Conservation (phyloP, 2,329 filamentous ascomycete species). For the Aspergillus aculeatus region DNA sequence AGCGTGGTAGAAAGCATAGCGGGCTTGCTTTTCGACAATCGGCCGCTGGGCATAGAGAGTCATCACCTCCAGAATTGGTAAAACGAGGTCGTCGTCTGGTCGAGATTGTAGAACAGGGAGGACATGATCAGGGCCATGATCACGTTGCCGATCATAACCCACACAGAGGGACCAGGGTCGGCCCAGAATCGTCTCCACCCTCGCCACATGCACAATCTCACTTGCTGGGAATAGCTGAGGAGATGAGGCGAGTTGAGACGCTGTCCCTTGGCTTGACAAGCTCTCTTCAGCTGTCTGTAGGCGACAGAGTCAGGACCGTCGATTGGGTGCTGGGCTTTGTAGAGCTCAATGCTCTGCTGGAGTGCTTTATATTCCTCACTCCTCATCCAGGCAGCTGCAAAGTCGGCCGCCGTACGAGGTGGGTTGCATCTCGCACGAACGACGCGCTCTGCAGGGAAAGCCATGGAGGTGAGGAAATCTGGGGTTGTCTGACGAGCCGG, state of each 20-base stretch:
- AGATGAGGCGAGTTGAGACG: constrained; percentile 75
- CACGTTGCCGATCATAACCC: constrained; percentile 63
- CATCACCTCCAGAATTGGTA: constrained; percentile 64
- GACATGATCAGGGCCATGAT: constrained; percentile 71
- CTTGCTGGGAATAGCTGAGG: constrained; percentile 70
- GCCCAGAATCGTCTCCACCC: constrained; percentile 71
- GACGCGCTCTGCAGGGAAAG: constrained; percentile 58
- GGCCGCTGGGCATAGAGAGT: constrained; percentile 16
- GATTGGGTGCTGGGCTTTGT: background rate
- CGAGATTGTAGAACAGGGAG: constrained; percentile 74
- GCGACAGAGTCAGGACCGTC: constrained; percentile 30
- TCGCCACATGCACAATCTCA: constrained; percentile 73
- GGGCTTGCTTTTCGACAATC: constrained; percentile 17
- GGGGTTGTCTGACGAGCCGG: constrained; percentile 63
- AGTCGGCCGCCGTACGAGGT: constrained; percentile 66
- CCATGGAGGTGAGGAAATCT: constrained; percentile 67
- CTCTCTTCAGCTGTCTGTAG: constrained; percentile 34
- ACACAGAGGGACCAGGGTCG: constrained; percentile 69
- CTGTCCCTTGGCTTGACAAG: constrained; percentile 37
- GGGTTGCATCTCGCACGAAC: constrained; percentile 56
- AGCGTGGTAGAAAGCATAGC: background rate
- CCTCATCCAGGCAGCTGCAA: constrained; percentile 33
- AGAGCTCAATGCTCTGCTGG: background rate
- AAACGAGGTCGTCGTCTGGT: constrained; percentile 64
- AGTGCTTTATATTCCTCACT: background rate